Evolutionary conservation across 208 protist species (phyloP).

Genomic region (Entamoeba histolytica): DNA sequence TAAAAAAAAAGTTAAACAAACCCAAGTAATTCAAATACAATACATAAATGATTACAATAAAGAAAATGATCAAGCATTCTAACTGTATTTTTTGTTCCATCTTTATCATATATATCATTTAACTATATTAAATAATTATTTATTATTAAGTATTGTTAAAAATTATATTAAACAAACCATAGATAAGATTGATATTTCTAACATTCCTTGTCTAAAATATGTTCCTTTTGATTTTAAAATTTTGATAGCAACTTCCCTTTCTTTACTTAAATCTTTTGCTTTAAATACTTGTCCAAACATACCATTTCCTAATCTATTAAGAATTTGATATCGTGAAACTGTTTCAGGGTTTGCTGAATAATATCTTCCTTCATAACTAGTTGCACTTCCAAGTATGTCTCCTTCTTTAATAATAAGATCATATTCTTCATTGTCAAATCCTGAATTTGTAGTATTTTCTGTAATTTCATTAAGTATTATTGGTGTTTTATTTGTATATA

Average conservation of each 20-base stretch:
- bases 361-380: neutral
- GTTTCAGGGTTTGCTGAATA: neutral
- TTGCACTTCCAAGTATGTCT: neutral
- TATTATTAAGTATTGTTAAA: too few species aligned
- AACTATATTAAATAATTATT: slow-evolving; percentile 3
- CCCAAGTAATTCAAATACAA: slow-evolving; percentile 52
- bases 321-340: neutral
- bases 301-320: slow-evolving; percentile 44
- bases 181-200: slow-evolving; percentile 11
- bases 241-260: slow-evolving; percentile 18
- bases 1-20: too few species aligned
- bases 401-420: neutral
- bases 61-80: slow-evolving; percentile 16
- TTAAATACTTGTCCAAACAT: slow-evolving; percentile 67
- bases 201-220: too few species aligned
- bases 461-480: neutral
- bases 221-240: slow-evolving; percentile 32
- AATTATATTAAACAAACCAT: neutral
- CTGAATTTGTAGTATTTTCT: neutral
- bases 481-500: neutral
- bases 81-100: slow-evolving; percentile 4
- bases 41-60: slow-evolving; percentile 30
- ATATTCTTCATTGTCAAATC: neutral
- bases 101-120: neutral
- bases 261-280: slow-evolving; percentile 9